A percentile compares a stretch with the other conserved stretches of the same genome.
phyloP scores from a whole-genome alignment of 441 rosid genomes.

The Corymbia calophylla region DNA sequence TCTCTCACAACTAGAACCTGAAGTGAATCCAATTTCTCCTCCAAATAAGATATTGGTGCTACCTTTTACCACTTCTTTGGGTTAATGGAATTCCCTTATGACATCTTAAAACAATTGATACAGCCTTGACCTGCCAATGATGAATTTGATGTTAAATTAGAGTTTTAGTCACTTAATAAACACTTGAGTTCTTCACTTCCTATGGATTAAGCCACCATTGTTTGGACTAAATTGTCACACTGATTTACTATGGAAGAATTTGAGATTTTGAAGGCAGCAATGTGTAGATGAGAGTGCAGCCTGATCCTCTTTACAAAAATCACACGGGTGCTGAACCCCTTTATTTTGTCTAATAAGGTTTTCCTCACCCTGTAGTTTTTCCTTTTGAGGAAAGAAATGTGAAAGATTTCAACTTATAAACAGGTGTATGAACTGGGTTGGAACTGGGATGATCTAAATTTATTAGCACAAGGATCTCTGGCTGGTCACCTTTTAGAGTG shows the following conservation, averaged over 20 bases:
- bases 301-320: background rate
- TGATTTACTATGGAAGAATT: background rate
- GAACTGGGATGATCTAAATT: slow-evolving; percentile 79
- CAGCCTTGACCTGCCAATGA: background rate
- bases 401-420: slow-evolving; percentile 1
- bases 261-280: background rate
- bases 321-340: background rate
- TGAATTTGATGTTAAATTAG: background rate
- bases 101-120: background rate
- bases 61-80: background rate
- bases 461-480: slow-evolving; percentile 79
- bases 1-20: background rate
- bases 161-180: background rate
- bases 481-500: slow-evolving; percentile 94
- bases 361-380: background rate
- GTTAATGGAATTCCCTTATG: background rate
- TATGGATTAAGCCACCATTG: background rate
- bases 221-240: background rate
- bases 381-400: background rate
- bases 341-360: background rate
- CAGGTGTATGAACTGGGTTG: slow-evolving; percentile 94
- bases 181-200: background rate
- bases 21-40: background rate
- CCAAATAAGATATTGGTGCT: background rate
- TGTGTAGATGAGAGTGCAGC: background rate